Percentiles rank a stretch among this genome's conserved stretches.
Evolutionary conservation across 225 moss, liverwort and hornwort genomes (phyloP).

Genomic region (Antitrichia curtipendula): DNA sequence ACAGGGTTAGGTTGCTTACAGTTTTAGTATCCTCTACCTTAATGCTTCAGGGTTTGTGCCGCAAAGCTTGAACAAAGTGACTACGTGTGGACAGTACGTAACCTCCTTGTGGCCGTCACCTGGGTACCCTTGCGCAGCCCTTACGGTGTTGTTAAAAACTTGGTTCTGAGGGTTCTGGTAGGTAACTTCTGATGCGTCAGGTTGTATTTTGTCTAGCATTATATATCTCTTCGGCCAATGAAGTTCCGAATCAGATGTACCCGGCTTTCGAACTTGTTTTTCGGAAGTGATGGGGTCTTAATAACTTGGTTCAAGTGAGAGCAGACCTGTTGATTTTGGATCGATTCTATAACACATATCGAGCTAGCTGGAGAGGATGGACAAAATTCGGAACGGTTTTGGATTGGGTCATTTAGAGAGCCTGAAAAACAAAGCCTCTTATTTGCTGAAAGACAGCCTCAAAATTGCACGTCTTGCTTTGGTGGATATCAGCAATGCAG

Average conservation of each 20-base stretch:
- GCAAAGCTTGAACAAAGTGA: neutral
- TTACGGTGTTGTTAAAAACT: neutral
- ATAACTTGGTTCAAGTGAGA: neutral
- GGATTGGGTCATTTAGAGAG: constrained; percentile 1
- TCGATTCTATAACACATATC: neutral
- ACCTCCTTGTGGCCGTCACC: neutral
- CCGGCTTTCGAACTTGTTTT: neutral
- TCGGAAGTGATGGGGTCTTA: neutral
- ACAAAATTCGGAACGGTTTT: neutral
- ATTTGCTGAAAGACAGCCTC: constrained; percentile 17
- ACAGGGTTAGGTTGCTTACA: neutral
- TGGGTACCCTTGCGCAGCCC: neutral
- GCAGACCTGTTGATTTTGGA: neutral
- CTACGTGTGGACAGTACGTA: neutral
- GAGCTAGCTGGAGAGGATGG: constrained; percentile 1
- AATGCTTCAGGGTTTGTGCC: neutral
- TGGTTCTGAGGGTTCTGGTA: neutral
- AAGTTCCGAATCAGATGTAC: neutral
- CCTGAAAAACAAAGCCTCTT: constrained; percentile 12
- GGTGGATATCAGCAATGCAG: constrained; percentile 21
- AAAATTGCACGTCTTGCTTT: constrained; percentile 27
- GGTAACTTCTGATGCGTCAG: neutral
- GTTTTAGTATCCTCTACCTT: neutral
- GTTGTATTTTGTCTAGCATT: neutral
- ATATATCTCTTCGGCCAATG: neutral